Evolutionary conservation across 306 rosid genomes (phyloP), one percentile per base, ranked within the genome.

Genomic region (Vicia sativa): DNA sequence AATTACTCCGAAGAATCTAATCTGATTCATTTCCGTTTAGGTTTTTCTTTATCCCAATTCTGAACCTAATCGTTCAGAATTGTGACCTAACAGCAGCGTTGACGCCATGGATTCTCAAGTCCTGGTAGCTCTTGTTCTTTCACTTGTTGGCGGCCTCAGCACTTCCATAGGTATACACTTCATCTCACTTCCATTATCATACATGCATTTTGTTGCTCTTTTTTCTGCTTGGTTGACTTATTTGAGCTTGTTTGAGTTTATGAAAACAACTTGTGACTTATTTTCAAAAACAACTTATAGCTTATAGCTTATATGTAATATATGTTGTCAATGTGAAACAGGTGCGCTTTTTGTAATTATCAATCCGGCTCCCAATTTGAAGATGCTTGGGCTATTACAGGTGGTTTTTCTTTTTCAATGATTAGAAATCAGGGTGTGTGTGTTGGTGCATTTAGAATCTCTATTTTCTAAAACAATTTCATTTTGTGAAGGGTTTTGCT

Each of bases 311-410:
- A n/a, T n/a, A n/a, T n/a, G n/a, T n/a, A n/a, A n/a, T 54, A 3
- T 67, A 39, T 31, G 8, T 48, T 68, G 54, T 72, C 68, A 45
- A 67, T 66, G 59, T 83, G 75, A 61, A 81, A 77, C 89, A 95
- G 99, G 97, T 77, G 97, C 87, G 2, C 87, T 95, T 11, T 74
- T 88, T 28, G 96, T 95, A 19, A 80, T 95, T 72, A 21, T 95
- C 41, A 85, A 79, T 66, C 74, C 71, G 70, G 78, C 99, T 68
- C 99, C 97, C 44, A 91, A 84, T 79, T 81, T 95, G 92, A 95
- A 88, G 87, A 78, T 82, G 92, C 99, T 95, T 60, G 97, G 97
- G 18, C 85, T 90, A 60, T 74, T 88, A 71, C 99, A 95, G 97
- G 95, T 88, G 62, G 19, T 49, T 29, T 73, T 75, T 31, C 13